phyloP scores from a whole-genome alignment of 139 green algal species.

The Auxenochlorella pyrenoidosa region DNA sequence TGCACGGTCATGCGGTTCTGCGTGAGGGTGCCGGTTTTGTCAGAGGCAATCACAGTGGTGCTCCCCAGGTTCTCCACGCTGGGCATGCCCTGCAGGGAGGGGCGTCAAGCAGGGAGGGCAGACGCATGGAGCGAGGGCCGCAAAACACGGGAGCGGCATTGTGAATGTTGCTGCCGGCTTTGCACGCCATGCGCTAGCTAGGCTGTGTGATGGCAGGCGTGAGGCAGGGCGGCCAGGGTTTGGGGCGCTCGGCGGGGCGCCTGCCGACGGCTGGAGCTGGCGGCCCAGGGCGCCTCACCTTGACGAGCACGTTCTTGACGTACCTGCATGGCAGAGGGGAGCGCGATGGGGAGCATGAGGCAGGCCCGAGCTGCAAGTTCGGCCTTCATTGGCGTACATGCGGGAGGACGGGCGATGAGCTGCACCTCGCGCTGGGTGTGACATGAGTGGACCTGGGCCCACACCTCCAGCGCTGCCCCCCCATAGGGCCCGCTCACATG shows the following conservation, averaged over 20 bases:
- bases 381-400: no score
- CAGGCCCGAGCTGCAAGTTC: no score
- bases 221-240: no score
- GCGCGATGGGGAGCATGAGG: no score
- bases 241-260: no score
- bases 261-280: not conserved
- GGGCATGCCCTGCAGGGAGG: constrained; percentile 77
- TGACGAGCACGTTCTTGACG: constrained; percentile 70
- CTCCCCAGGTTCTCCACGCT: constrained; percentile 96
- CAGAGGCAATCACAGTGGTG: constrained; percentile 63
- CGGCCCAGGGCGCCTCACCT: constrained; percentile 9
- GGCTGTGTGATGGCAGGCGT: no score
- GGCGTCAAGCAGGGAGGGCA: not conserved
- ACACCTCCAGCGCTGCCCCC: not conserved
- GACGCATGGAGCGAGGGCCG: no score
- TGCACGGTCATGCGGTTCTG: constrained; percentile 61
- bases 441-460: no score
- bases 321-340: constrained; percentile 43
- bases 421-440: no score
- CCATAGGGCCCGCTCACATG: constrained; percentile 62
- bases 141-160: no score
- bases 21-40: constrained; percentile 74
- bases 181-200: not conserved
- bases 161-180: no score
- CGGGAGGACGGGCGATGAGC: no score